These are phyloP conservation scores for Ochromonas danica DNA, from an alignment of 108 stramenopile species.

Conservation along the genomic window DNA sequence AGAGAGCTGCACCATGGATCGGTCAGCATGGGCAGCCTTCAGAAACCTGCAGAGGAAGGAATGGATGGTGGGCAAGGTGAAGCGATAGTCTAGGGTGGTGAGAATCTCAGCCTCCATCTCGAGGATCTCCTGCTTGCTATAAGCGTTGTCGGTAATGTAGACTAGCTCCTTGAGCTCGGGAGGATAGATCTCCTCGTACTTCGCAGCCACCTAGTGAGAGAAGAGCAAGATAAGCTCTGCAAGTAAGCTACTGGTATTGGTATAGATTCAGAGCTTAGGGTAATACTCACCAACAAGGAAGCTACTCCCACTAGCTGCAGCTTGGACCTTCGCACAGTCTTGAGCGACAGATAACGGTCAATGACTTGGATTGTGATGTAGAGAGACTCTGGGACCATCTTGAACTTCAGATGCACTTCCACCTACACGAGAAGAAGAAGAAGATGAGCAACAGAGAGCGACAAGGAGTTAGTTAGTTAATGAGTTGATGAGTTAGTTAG, in stretches of 20 bases:
- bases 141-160: slow-evolving; percentile 92
- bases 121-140: slow-evolving; percentile 82
- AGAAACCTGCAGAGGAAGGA: slow-evolving; percentile 86
- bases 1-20: slow-evolving; percentile 73
- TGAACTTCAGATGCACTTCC: slow-evolving; percentile 97
- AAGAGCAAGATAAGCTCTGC: no score
- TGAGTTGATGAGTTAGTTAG: no score
- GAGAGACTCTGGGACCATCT: slow-evolving; percentile 91
- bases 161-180: slow-evolving; percentile 93
- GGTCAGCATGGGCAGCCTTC: slow-evolving; percentile 81
- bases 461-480: no score
- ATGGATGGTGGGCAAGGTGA: slow-evolving; percentile 86
- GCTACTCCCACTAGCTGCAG: slow-evolving; percentile 98
- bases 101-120: slow-evolving; percentile 93
- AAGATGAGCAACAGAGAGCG: neutral
- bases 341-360: slow-evolving; percentile 81
- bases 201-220: slow-evolving; percentile 71
- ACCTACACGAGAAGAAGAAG: neutral
- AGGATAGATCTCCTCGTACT: slow-evolving; percentile 99
- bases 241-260: no score
- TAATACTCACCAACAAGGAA: slow-evolving; percentile 63
- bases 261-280: no score
- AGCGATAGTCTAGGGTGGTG: slow-evolving; percentile 71
- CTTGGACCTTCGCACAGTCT: slow-evolving; percentile 68
- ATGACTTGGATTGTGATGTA: slow-evolving; percentile 95